Percentiles rank a stretch among this genome's conserved stretches.
Evolutionary conservation across 2,329 filamentous ascomycete species (phyloP).

Genomic region (Diaporthe citri): DNA sequence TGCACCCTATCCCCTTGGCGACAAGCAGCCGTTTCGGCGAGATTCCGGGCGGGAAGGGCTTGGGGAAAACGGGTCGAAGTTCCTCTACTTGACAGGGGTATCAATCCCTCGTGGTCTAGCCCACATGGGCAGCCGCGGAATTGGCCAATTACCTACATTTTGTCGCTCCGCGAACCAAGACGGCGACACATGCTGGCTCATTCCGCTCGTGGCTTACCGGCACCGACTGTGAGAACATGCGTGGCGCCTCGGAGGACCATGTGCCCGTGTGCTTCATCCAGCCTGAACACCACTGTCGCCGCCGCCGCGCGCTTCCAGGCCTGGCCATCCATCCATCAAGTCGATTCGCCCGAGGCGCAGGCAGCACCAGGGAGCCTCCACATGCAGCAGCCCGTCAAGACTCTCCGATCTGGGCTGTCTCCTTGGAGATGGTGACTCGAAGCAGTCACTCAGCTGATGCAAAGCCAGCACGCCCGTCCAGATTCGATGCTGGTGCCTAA

Average conservation of each 20-base stretch:
- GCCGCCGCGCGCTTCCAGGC: neutral
- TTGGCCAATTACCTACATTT: conserved; percentile 27
- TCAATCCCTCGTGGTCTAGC: conserved; percentile 1
- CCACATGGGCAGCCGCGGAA: neutral
- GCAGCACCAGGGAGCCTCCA: conserved; percentile 3
- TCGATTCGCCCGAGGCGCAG: conserved; percentile 11
- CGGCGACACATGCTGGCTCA: neutral
- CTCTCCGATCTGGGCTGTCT: neutral
- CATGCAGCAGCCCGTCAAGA: conserved; percentile 6
- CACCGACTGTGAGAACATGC: neutral
- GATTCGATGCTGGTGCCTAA: conserved; percentile 27
- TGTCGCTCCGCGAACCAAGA: neutral
- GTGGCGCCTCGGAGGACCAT: neutral
- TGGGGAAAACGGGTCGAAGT: neutral
- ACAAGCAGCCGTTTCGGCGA: conserved; percentile 28
- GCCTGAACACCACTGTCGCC: neutral
- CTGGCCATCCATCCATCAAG: conserved; percentile 6
- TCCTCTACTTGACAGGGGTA: conserved; percentile 24
- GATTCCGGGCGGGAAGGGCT: conserved; percentile 20
- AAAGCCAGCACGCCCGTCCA: conserved; percentile 15
- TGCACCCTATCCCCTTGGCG: neutral
- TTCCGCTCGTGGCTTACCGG: conserved; percentile 15
- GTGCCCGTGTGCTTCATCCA: neutral
- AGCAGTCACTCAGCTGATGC: conserved; percentile 15
- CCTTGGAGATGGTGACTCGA: conserved; percentile 9